Percentiles rank a stretch among this genome's conserved stretches.
phyloP scores from a whole-genome alignment of 169 alveolate genomes.

The Cryptosporidium viatorum region DNA sequence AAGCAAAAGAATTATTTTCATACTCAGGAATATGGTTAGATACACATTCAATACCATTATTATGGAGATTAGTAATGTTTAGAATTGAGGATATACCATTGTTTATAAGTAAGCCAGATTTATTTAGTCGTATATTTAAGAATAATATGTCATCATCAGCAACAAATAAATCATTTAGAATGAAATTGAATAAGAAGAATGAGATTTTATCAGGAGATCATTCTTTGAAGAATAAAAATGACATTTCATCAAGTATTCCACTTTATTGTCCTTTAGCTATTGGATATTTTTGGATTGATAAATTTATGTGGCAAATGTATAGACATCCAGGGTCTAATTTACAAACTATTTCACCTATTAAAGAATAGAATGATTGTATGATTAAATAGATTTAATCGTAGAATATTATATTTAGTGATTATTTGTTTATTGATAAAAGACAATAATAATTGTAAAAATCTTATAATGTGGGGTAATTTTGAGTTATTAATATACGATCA shows the following conservation, averaged over 20 bases:
- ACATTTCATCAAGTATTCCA: conserved; percentile 19
- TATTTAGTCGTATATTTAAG: background rate
- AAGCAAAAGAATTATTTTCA: conserved; percentile 31
- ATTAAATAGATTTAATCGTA: background rate
- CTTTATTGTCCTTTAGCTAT: conserved; percentile 55
- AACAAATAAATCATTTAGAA: conserved; percentile 1
- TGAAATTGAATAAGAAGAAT: background rate
- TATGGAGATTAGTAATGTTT: conserved; percentile 49
- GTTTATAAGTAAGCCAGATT: background rate
- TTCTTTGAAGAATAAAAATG: background rate
- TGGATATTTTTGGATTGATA: conserved; percentile 57
- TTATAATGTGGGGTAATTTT: too few species aligned
- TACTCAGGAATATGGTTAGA: conserved; percentile 45
- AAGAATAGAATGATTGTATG: background rate
- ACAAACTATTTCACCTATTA: conserved; percentile 41
- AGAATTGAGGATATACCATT: conserved; percentile 61
- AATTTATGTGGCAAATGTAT: conserved; percentile 72
- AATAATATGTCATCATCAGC: background rate
- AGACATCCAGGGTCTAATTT: conserved; percentile 52
- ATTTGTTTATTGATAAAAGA: too few species aligned
- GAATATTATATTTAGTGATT: background rate
- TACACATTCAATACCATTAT: conserved; percentile 39
- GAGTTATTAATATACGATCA: too few species aligned
- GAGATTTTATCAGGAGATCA: background rate
- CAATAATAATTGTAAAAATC: background rate